Evolutionary conservation across 129 eudicot genomes (phyloP).

Genomic region (Deinandra increscens): DNA sequence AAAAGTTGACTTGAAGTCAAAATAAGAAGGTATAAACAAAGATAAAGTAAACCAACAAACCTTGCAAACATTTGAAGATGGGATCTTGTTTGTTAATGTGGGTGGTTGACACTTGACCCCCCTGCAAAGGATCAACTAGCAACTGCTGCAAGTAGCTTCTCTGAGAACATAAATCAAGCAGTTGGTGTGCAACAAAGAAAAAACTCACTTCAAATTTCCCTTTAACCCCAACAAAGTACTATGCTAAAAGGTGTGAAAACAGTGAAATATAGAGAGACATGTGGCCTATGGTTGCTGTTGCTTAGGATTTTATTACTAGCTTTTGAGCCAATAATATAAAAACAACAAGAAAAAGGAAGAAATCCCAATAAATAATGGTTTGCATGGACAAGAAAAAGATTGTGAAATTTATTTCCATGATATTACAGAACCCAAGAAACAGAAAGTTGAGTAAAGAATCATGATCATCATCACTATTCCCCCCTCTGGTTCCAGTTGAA

Average conservation of each 20-base stretch:
- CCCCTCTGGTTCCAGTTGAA: constrained; percentile 22
- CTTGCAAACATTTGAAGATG: constrained; percentile 27
- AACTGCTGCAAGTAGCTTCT: constrained; percentile 39
- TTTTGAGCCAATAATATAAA: constrained; percentile 39
- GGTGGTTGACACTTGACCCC: constrained; percentile 27
- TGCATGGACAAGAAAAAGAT: constrained; percentile 55
- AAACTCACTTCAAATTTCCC: constrained; percentile 49
- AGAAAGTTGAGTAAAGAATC: constrained; percentile 47
- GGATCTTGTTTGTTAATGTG: constrained; percentile 30
- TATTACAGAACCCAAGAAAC: constrained; percentile 70
- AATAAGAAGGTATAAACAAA: constrained; percentile 12
- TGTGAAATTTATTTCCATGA: constrained; percentile 38
- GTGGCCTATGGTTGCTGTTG: constrained; percentile 39
- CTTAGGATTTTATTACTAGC: constrained; percentile 34
- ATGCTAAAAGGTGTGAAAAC: constrained; percentile 33
- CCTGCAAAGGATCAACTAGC: constrained; percentile 25
- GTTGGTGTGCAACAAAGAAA: constrained; percentile 34
- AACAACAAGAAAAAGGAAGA: constrained; percentile 21
- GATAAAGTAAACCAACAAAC: constrained; percentile 20
- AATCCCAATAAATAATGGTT: constrained; percentile 30
- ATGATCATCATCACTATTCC: constrained; percentile 49
- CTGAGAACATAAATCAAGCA: constrained; percentile 44
- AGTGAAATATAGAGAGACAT: constrained; percentile 40
- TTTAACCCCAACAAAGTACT: constrained; percentile 49
- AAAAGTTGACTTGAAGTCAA: constrained; percentile 23